These are phyloP conservation scores for Allomyces macrogynus DNA, from an alignment of 192 early-diverging fungal species.

Conservation along the genomic window DNA sequence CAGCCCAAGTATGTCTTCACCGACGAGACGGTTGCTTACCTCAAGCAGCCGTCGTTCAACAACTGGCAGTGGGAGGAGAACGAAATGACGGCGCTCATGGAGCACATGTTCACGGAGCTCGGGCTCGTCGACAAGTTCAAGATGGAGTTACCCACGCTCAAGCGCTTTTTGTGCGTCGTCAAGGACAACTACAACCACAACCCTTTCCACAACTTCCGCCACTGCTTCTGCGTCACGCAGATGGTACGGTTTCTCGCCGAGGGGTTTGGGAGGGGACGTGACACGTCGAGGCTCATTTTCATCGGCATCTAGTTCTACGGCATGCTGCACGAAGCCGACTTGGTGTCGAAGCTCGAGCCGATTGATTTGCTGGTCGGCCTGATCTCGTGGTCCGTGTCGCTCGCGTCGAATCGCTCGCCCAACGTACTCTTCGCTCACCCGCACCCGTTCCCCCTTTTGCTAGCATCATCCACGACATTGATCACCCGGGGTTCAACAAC, in stretches of 20 bases:
- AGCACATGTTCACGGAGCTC: constrained; percentile 20
- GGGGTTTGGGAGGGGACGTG: not conserved
- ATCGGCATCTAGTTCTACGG: not conserved
- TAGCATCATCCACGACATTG: not conserved
- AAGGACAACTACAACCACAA: not conserved
- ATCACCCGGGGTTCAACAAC: not conserved
- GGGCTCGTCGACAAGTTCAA: constrained; percentile 12
- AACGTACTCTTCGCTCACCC: not conserved
- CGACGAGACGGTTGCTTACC: constrained; percentile 6
- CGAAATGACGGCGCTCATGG: constrained; percentile 17
- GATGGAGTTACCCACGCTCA: constrained; percentile 4
- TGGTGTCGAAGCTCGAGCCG: not conserved
- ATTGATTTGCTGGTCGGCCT: not conserved
- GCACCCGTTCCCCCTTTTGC: not conserved
- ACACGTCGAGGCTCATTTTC: not conserved
- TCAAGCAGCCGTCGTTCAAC: constrained; percentile 20
- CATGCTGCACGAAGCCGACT: not conserved
- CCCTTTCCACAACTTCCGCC: not conserved
- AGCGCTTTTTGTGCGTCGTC: not conserved
- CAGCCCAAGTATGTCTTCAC: constrained; percentile 9
- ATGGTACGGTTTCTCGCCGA: not conserved
- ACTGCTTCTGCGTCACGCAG: not conserved
- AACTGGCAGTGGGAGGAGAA: constrained; percentile 23
- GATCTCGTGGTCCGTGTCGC: not conserved
- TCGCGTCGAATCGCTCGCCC: not conserved